phyloP scores from a whole-genome alignment of 1,284 basidiomycete genomes.

The Rhizoctonia solani region DNA sequence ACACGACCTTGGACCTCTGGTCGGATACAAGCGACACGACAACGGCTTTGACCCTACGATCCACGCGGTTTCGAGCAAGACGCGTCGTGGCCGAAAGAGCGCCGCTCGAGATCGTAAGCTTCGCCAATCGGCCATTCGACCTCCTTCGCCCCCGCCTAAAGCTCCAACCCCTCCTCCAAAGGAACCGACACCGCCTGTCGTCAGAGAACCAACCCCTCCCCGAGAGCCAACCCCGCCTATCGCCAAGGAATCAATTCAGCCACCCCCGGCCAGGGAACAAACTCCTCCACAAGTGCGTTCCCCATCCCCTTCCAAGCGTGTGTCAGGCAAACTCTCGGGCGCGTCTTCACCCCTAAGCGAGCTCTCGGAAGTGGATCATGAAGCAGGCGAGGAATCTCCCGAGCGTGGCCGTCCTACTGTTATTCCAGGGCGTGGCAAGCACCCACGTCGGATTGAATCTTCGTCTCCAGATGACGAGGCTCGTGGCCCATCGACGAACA shows the following conservation, averaged over 20 bases:
- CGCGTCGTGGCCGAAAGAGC: conserved; percentile 17
- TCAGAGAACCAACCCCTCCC: conserved; percentile 11
- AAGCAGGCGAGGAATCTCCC: not conserved
- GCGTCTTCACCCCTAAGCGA: conserved; percentile 22
- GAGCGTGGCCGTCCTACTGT: not conserved
- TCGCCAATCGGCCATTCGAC: conserved; percentile 24
- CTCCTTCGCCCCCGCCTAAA: not conserved
- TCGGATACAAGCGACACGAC: conserved; percentile 25
- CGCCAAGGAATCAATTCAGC: not conserved
- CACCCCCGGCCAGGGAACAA: conserved; percentile 37
- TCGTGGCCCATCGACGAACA: not conserved
- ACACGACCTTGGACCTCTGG: conserved; percentile 13
- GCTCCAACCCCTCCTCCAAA: conserved; percentile 31
- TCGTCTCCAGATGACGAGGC: conserved; percentile 7
- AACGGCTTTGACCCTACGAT: conserved; percentile 17
- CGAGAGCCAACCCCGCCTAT: conserved; percentile 16
- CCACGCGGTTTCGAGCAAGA: conserved; percentile 30
- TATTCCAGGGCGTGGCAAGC: not conserved
- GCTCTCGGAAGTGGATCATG: not conserved
- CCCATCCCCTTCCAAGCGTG: conserved; percentile 43
- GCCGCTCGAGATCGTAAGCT: conserved; percentile 2
- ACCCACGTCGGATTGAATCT: conserved; percentile 15
- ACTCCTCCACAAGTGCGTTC: conserved; percentile 36
- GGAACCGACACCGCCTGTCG: conserved; percentile 26
- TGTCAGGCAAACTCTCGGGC: conserved; percentile 6